A percentile compares a stretch with the other conserved stretches of the same genome.
These are phyloP conservation scores for Heteromeles arbutifolia DNA, from an alignment of 306 rosid species.

Conservation along the genomic window DNA sequence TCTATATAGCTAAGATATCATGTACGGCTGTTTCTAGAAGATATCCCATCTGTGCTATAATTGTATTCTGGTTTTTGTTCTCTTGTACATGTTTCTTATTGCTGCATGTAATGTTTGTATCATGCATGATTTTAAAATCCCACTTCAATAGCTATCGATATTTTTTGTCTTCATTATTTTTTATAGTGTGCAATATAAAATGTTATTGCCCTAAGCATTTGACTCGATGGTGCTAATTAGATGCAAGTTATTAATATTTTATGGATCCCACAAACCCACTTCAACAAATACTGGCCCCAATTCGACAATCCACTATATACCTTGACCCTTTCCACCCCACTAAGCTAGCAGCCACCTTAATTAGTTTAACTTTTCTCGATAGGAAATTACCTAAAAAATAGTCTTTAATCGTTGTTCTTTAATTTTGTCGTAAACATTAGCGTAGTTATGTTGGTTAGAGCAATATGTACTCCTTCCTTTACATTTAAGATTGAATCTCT, in stretches of 20 bases:
- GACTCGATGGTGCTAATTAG: background rate
- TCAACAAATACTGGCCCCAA: slow-evolving; percentile 8
- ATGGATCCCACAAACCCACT: slow-evolving; percentile 18
- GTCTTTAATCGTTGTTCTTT: slow-evolving; percentile 31
- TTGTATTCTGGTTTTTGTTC: background rate
- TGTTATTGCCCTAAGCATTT: background rate
- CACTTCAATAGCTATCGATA: background rate
- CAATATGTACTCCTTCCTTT: no score
- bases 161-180: background rate
- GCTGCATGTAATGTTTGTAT: background rate
- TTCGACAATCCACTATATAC: slow-evolving; percentile 29
- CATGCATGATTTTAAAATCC: background rate
- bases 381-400: slow-evolving; percentile 29
- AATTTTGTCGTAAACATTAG: background rate
- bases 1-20: background rate
- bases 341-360: slow-evolving; percentile 25
- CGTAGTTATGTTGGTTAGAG: background rate
- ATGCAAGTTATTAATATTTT: slow-evolving; percentile 14
- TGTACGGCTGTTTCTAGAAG: background rate
- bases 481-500: background rate
- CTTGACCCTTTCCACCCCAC: slow-evolving; percentile 45
- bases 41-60: background rate
- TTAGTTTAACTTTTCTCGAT: slow-evolving; percentile 8
- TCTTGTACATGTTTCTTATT: background rate
- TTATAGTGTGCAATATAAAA: background rate